A percentile compares a stretch with the other conserved stretches of the same genome.
These are phyloP conservation scores for Arachnopeziza araneosa DNA, from an alignment of 2,329 filamentous ascomycete genomes.

Conservation along the genomic window DNA sequence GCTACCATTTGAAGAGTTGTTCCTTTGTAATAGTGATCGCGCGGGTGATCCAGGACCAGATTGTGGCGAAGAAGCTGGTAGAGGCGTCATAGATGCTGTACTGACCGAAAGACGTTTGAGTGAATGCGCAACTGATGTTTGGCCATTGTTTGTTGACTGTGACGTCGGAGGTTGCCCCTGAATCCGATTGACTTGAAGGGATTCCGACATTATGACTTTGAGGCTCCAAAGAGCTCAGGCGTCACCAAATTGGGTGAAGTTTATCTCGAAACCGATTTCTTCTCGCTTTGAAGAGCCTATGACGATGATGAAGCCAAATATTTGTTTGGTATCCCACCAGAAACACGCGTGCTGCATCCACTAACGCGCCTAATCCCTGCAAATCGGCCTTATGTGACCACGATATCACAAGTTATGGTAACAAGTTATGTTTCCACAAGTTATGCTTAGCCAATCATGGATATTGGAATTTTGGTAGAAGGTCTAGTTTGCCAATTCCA, in stretches of 20 bases:
- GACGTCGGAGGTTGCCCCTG: conserved; percentile 12
- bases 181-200: conserved; percentile 4
- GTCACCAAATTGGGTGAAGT: not conserved
- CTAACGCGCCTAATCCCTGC: conserved; percentile 10
- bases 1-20: conserved; percentile 23
- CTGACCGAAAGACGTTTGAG: conserved; percentile 37
- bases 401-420: not conserved
- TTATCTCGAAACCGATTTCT: not conserved
- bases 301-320: conserved; percentile 2
- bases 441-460: too few relatives aligned
- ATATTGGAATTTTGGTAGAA: too few relatives aligned
- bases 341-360: conserved; percentile 8
- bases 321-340: not conserved
- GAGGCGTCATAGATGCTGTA: conserved; percentile 14
- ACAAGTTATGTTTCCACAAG: not conserved
- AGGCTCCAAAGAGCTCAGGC: conserved; percentile 2
- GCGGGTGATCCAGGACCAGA: conserved; percentile 7
- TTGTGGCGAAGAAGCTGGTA: conserved; percentile 17
- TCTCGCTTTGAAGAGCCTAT: not conserved
- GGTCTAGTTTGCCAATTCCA: too few relatives aligned
- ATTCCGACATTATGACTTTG: conserved; percentile 8
- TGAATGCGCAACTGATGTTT: conserved; percentile 26
- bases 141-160: conserved; percentile 16
- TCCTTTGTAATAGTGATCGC: conserved; percentile 11
- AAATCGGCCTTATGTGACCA: conserved; percentile 10